These are phyloP conservation scores for Aspergillus fumigatiaffinis DNA, from an alignment of 2,329 filamentous ascomycete genomes.

Conservation along the genomic window DNA sequence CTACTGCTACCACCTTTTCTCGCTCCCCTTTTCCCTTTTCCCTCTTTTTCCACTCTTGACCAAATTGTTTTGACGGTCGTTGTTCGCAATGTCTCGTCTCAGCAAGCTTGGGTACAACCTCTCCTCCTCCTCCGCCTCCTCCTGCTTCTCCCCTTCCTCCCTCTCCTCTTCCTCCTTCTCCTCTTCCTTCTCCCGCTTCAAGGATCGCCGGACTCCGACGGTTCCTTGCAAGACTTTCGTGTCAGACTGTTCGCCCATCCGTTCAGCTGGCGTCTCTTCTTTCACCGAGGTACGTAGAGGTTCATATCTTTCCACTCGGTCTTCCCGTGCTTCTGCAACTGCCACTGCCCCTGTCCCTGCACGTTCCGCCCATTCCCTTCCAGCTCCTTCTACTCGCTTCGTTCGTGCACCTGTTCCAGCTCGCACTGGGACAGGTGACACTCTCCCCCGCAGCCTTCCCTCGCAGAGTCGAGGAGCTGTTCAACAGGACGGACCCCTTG, in stretches of 20 bases:
- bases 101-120: constrained; percentile 12
- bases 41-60: constrained; percentile 7
- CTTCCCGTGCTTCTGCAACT: constrained; percentile 4
- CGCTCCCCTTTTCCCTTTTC: not conserved
- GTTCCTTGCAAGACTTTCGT: constrained; percentile 11
- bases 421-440: not conserved
- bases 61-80: not conserved
- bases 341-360: not conserved
- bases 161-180: constrained; percentile 5
- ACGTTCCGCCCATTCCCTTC: constrained; percentile 16
- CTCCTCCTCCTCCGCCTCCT: not conserved
- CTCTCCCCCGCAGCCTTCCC: constrained; percentile 2
- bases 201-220: constrained; percentile 8
- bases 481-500: constrained; percentile 4
- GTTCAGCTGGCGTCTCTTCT: constrained; percentile 9
- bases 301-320: constrained; percentile 17
- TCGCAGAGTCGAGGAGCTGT: constrained; percentile 10
- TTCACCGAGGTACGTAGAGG: constrained; percentile 11
- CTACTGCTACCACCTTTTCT: constrained; percentile 1
- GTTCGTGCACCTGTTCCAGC: constrained; percentile 1
- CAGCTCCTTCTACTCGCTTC: not conserved
- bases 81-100: constrained; percentile 17
- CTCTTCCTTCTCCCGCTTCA: constrained; percentile 3
- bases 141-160: constrained; percentile 5
- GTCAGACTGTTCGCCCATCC: constrained; percentile 5